phyloP scores from a whole-genome alignment of 169 alveolate species.

The Eimeria falciformis region DNA sequence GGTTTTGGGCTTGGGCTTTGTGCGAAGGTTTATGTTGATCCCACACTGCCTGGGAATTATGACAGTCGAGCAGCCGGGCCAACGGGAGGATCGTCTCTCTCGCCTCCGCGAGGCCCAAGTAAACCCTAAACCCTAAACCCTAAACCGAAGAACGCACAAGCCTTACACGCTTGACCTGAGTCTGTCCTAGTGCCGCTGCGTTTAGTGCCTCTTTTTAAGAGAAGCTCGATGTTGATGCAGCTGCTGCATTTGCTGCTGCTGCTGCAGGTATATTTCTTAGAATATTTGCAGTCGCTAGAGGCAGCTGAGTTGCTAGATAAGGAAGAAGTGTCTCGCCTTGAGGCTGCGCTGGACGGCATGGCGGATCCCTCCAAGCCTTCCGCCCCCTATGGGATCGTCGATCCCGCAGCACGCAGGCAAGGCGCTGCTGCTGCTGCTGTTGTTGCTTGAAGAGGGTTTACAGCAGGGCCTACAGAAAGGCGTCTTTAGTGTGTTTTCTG shows the following conservation, averaged over 20 bases:
- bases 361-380: not conserved
- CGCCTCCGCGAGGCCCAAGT: conserved; percentile 16
- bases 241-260: not conserved
- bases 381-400: not conserved
- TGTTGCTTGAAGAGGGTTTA: not conserved
- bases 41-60: not conserved
- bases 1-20: not conserved
- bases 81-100: not conserved
- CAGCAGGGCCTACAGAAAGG: no score
- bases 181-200: not conserved
- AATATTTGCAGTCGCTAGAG: conserved; percentile 1
- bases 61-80: not conserved
- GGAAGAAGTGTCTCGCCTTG: not conserved
- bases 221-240: not conserved
- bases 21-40: not conserved
- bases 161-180: no score
- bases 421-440: not conserved
- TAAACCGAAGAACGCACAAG: no score
- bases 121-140: not conserved
- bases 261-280: conserved; percentile 10
- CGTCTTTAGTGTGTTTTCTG: not conserved
- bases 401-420: conserved; percentile 10
- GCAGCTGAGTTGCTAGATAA: not conserved
- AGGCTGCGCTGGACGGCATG: not conserved
- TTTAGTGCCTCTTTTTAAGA: not conserved